Conservation (phyloP, 345 rosid species). For the Eucalyptus erythrocorys region DNA sequence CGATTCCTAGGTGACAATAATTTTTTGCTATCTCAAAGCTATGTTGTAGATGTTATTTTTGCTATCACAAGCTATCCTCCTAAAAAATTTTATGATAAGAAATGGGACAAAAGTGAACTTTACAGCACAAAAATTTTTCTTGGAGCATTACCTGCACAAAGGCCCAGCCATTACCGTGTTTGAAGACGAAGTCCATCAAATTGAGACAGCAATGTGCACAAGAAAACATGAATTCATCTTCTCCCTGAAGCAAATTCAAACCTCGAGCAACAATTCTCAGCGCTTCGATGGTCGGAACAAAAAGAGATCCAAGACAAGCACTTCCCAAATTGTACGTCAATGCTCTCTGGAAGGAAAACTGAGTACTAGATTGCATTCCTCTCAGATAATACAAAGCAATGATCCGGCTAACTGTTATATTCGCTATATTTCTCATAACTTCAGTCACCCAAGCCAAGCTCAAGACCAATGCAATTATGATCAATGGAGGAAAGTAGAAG, state of each 20-base stretch:
- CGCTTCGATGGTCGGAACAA: constrained; percentile 88
- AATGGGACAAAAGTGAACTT: not conserved
- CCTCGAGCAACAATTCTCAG: constrained; percentile 77
- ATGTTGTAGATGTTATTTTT: not conserved
- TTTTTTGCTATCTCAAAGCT: not conserved
- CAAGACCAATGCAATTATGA: constrained; percentile 34
- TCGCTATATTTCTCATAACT: constrained; percentile 91
- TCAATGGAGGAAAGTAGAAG: constrained; percentile 41
- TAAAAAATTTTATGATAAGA: not conserved
- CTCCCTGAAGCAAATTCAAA: constrained; percentile 85
- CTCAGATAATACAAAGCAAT: constrained; percentile 70
- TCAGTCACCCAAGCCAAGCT: constrained; percentile 86
- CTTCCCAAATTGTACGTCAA: constrained; percentile 75
- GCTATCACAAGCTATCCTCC: not conserved
- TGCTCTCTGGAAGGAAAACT: constrained; percentile 88
- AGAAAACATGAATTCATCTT: constrained; percentile 97
- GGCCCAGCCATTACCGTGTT: constrained; percentile 94
- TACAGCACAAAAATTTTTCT: not conserved
- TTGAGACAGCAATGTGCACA: constrained; percentile 96
- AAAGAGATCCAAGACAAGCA: constrained; percentile 89
- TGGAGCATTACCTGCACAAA: constrained; percentile 76
- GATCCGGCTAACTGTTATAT: constrained; percentile 70
- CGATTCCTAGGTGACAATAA: not conserved
- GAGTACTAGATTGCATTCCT: constrained; percentile 85
- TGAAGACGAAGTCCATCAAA: constrained; percentile 69